phyloP scores from a whole-genome alignment of 345 rosid species.

The Odontarrhena argentea region DNA sequence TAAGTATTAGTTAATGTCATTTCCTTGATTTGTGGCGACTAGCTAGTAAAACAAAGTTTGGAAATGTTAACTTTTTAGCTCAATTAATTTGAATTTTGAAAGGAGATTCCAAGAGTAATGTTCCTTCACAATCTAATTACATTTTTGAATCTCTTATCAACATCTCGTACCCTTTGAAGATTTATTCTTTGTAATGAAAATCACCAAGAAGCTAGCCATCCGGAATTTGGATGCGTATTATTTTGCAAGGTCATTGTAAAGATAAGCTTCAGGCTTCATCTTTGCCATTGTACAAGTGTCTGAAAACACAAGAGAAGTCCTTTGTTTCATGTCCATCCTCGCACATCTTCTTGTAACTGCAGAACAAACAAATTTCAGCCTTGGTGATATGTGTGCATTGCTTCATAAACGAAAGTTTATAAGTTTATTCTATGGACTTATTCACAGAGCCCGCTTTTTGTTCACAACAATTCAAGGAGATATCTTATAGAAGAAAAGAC shows the following conservation, averaged over 20 bases:
- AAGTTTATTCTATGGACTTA: too few relatives aligned
- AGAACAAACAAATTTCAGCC: background rate
- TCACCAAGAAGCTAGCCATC: background rate
- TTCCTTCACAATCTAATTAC: conserved; percentile 1
- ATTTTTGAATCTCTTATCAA: conserved; percentile 8
- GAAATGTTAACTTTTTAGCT: background rate
- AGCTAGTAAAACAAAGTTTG: background rate
- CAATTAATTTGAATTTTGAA: background rate
- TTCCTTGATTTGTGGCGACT: background rate
- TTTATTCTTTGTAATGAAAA: background rate
- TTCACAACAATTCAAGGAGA: too few relatives aligned
- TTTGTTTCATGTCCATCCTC: conserved; percentile 63
- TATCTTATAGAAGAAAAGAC: background rate
- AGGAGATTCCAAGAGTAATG: background rate
- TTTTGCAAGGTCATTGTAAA: conserved; percentile 9
- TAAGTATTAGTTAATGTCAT: too few relatives aligned
- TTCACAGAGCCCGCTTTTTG: too few relatives aligned
- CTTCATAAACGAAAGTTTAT: too few relatives aligned
- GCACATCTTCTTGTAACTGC: conserved; percentile 70
- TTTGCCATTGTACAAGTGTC: conserved; percentile 67
- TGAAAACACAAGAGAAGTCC: conserved; percentile 88
- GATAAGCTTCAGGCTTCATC: conserved; percentile 43
- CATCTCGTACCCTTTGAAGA: background rate
- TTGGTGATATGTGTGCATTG: background rate
- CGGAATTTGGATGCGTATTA: background rate